A percentile compares a stretch with the other conserved stretches of the same genome.
phyloP scores from a whole-genome alignment of 305 asterid species.

The Solanum hybrid region DNA sequence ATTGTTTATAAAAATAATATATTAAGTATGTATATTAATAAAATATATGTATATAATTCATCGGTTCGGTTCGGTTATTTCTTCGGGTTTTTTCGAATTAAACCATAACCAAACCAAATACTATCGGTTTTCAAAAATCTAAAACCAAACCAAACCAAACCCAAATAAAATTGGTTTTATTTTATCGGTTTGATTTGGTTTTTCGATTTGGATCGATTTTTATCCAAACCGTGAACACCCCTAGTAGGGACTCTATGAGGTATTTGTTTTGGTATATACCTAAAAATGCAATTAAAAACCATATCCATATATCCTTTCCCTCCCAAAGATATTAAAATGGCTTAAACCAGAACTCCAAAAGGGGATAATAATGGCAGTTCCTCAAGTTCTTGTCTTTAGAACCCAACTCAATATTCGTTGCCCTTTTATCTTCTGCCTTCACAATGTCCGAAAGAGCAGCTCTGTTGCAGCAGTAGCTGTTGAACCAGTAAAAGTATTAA shows the following conservation, averaged over 20 bases:
- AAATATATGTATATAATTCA: too few relatives aligned
- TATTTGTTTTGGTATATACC: background rate
- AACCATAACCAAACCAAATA: too few relatives aligned
- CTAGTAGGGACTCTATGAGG: background rate
- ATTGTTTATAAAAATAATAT: too few relatives aligned
- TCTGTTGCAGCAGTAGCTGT: conserved; percentile 8
- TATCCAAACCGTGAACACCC: too few relatives aligned
- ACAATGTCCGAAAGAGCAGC: conserved; percentile 2
- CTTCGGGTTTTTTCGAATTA: too few relatives aligned
- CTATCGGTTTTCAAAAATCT: too few relatives aligned
- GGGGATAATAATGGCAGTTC: background rate
- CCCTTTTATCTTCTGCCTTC: background rate
- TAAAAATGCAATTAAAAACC: background rate
- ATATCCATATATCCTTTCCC: background rate
- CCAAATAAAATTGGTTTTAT: too few relatives aligned
- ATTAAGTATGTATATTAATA: too few relatives aligned
- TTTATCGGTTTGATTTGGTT: too few relatives aligned
- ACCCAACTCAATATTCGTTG: background rate
- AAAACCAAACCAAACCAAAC: too few relatives aligned
- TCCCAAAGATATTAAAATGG: background rate
- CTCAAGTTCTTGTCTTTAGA: background rate
- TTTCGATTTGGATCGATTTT: too few relatives aligned
- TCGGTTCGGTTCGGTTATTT: too few relatives aligned
- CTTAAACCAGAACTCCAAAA: background rate
- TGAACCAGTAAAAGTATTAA: conserved; percentile 6